Evolutionary conservation across 2,329 filamentous ascomycete species (phyloP), one percentile per base, ranked within the genome.

Genomic region (Penicillium sp.): DNA sequence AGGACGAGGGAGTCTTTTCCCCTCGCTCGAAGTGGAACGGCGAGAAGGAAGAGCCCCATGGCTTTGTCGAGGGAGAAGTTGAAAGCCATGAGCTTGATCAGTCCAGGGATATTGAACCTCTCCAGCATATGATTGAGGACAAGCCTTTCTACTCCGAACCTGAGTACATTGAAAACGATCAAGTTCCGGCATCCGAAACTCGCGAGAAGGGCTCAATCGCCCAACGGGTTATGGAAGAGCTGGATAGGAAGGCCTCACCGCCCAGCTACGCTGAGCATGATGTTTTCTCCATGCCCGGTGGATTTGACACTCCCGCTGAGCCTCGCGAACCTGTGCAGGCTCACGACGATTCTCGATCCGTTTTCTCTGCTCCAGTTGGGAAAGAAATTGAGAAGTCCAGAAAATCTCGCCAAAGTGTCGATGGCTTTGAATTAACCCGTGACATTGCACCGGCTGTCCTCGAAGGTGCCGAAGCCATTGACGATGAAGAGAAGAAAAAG

Each of bases 1-100:
- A 85, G 62, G 82, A 83, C 59, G 81, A 83, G 50, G 68, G 66
- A n/a, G 67, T 77, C 56, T 86, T 86, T 53, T 75, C 75, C 16
- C 80, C 85, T 6, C 82, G 77, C 54, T 77, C 78, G 1, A 81
- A 84, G 62, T 80, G 78, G 4, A 76, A 79, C 9, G 71, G 76
- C 3, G 80, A 83, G 54, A 65, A 81, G 19, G 73, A 73, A 14
- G 46, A 56, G 21, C 58, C 62, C 11, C 65, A 76, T 51, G 81
- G 79, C 1, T 80, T 79, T 61, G 73, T 81, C n/a, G 73, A 81
- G 45, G 79, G 77, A 11, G 81, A 85, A 61, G 69, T 80, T 2
- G 77, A 80, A 13, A 80, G 77, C 9, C 76, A 77, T 11, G 68
- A 69, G 45, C 43, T 49, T 68, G 75, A 59, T 71, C 77, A 66